Base-by-base conservation (phyloP, 768 basidiomycete species). In the Termitomyces sp. region DNA sequence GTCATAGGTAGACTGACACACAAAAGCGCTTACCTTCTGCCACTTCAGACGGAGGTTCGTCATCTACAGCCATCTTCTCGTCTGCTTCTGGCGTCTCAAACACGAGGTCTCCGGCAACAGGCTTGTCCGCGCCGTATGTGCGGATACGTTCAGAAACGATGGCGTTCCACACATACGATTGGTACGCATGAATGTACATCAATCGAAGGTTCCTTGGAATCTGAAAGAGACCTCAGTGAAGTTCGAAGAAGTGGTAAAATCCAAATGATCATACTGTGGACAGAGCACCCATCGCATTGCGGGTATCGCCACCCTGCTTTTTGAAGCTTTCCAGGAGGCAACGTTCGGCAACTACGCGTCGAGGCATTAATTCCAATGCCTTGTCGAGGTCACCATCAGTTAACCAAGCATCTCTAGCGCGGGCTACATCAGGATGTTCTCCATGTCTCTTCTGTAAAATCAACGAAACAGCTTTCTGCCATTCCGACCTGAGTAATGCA, bases 111-210 rank as follows among this genome's bases (percentile, higher is more conserved):
- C 97, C 97, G 6, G 84, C 83, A 46, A 94, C 79, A 1, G 92
- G 86, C 59, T 81, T 79, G 52, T 87, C 81, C 52, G 80, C 74
- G 32, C 95, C 94, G 65, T 86, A 86, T 49, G 79, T 77, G 58
- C 84, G 85, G 66, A 98, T 86, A 13, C 97, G 88, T 72, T 98
- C 94, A 3, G 95, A 98, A 42, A 95, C 92, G 56, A 98, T 87
- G 48, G 93, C 86, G 72, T 99, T 99, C 96, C 96, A 99, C 35
- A 98, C 87, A 65, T 98, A 99, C 16, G 92, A 95, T 70, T 99
- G 97, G 69, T 98, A 99, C 32, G 95, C 95, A 71, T 99, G 97
- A 55, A 98, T 86, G 70, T 98, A 99, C 92, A 99, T 98, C 62
- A 97, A 75, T 52, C 97, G 83, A 58, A 99, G 82, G 67, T 96